Evolutionary conservation across 2,329 filamentous ascomycete genomes (phyloP), one percentile per base, ranked within the genome.

Genomic region (Diaporthe ilicicola): DNA sequence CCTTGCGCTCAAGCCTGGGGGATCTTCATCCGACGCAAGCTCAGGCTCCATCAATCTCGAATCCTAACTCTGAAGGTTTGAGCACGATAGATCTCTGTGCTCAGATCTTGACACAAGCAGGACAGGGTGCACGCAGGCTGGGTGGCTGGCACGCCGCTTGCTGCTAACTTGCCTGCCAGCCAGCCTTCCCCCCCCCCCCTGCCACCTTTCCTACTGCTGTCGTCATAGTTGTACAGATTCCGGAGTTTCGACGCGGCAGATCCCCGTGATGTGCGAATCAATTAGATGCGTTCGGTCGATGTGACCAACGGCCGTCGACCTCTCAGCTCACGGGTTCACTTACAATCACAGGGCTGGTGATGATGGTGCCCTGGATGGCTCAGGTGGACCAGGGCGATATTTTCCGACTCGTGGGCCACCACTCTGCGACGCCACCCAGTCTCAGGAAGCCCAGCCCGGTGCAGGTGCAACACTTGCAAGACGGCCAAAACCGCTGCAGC

Each of bases 371-470:
- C 46, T 62, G 53, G 51, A 46, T 72, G 53, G 51, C 53, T 72
- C 70, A 67, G 39, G 67, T 67, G 70, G 70, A 37, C 50, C 55
- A 64, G 50, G 54, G 65, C 24, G 34, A 32, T 71, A 53, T 72
- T 66, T 61, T 56, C 69, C 69, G 59, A 66, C 22, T 37, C 46
- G 64, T 71, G 64, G 46, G 61, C 55, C 64, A 55, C 68, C 62
- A 54, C 67, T 48, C 68, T 72, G 71, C 71, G 62, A 72, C 68
- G 69, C 68, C 54, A 64, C 62, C 46, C 37, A 62, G 67, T 54
- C 54, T 70, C 61, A 59, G n/a, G 34, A 39, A 50, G 13, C 22
- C 54, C 42, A 50, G 48, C 24, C 46, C 44, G 42, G 42, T 24
- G 59, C 44, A 24, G 61, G 65, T 67, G 67, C 70, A 67, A 68